These are phyloP conservation scores for Colletotrichum scovillei DNA, from an alignment of 2,329 filamentous ascomycete species.

Conservation along the genomic window DNA sequence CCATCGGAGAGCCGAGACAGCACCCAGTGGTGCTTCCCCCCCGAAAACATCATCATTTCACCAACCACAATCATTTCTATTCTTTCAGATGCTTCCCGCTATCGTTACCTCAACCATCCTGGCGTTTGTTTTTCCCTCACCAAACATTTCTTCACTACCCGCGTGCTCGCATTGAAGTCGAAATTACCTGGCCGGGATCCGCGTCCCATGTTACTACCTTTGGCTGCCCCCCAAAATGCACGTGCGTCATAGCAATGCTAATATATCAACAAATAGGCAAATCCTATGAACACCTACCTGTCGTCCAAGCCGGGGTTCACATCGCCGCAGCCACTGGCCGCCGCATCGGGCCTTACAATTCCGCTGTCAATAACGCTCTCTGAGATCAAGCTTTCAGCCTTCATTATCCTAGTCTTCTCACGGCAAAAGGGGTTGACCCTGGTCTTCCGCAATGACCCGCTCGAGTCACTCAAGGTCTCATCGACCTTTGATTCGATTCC, in stretches of 20 bases:
- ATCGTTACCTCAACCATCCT: conserved; percentile 13
- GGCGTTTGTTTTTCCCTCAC: conserved; percentile 32
- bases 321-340: conserved; percentile 90
- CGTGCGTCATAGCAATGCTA: conserved; percentile 55
- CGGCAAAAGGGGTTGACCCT: conserved; percentile 96
- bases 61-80: conserved; percentile 2
- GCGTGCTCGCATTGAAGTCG: conserved; percentile 45
- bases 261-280: conserved; percentile 74
- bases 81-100: not conserved
- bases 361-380: conserved; percentile 97
- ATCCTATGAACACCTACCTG: conserved; percentile 95
- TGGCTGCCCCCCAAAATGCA: conserved; percentile 39
- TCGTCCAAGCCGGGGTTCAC: conserved; percentile 92
- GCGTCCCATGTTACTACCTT: conserved; percentile 39
- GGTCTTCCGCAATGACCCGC: conserved; percentile 96
- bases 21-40: not conserved
- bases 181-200: conserved; percentile 50
- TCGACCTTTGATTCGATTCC: conserved; percentile 99
- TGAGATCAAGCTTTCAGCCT: conserved; percentile 94
- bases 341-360: conserved; percentile 92
- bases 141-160: conserved; percentile 29
- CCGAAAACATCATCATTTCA: conserved; percentile 6
- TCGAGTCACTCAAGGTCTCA: conserved; percentile 97
- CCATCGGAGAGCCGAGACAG: conserved; percentile 17
- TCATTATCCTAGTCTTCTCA: conserved; percentile 97